Evolutionary conservation across 1,284 basidiomycete species (phyloP), one percentile per base, ranked within the genome.

Genomic region (Phlebopus sp.): DNA sequence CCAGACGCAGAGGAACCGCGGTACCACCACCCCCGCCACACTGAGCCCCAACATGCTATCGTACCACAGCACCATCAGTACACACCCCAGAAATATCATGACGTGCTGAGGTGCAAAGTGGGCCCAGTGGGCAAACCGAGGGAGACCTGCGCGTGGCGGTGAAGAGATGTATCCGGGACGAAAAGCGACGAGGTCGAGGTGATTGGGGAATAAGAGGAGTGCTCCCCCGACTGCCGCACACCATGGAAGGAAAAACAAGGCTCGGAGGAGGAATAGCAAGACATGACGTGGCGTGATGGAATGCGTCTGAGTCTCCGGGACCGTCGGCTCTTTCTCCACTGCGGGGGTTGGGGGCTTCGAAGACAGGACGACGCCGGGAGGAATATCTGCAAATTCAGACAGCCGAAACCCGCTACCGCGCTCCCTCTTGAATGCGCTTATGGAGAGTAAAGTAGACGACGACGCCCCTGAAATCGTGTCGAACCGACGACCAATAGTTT

Each of bases 161-260:
- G 69, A 59, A 3, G 65, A 50, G 41, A 73, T 44, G 54, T 72
- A 74, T 17, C 75, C 74, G 2, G 66, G 37, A 18, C 55, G 48
- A 54, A 78, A 77, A 4, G 71, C 59, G 50, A 77, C 55, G 32
- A 45, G 35, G 29, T 73, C 72, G 36, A 74, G 60, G 44, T 68
- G 52, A 17, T 55, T 51, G 2, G 76, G 77, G 42, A 62, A 71
- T 34, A 76, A 56, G 13, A 75, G 50, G 42, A 77, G 64, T 19
- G 69, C 57, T 5, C 66, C 73, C 37, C 77, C 76, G 35, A 78
- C 75, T 23, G 66, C 62, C 27, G 68, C 57, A 45, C 74, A 77
- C 77, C 77, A 78, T 11, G 76, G 76, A 7, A 76, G 42, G 59
- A 78, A 77, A 41, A 71, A 58, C 15, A 69, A 29, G 14, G 68